phyloP scores from a whole-genome alignment of 2,329 filamentous ascomycete genomes.

The Colletotrichum eleusines region DNA sequence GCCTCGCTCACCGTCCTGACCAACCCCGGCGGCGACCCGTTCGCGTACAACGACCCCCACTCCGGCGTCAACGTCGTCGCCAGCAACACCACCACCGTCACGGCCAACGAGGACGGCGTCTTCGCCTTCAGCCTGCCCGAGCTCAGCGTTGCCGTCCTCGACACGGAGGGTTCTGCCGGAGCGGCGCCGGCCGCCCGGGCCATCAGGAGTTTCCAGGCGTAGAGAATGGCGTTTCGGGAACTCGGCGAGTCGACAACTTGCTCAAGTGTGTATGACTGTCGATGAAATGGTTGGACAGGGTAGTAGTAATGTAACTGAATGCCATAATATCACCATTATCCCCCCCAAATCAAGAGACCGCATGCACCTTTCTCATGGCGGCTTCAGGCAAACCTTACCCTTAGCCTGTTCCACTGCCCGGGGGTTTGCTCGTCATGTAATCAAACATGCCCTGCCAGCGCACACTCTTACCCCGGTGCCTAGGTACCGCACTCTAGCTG shows the following conservation, averaged over 20 bases:
- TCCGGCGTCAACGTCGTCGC: slow-evolving; percentile 63
- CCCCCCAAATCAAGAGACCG: background rate
- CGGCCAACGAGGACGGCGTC: slow-evolving; percentile 57
- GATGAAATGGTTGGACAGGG: too few relatives aligned
- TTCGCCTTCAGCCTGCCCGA: slow-evolving; percentile 67
- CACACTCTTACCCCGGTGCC: too few relatives aligned
- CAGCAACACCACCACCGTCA: slow-evolving; percentile 53
- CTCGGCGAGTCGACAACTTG: background rate
- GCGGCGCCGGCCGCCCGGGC: background rate
- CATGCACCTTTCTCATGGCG: background rate
- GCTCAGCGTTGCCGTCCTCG: slow-evolving; percentile 68
- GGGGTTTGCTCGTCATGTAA: too few relatives aligned
- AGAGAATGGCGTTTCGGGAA: background rate
- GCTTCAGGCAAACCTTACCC: background rate
- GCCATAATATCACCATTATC: background rate
- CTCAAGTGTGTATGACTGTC: background rate
- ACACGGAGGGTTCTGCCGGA: slow-evolving; percentile 49
- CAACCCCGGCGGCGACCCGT: slow-evolving; percentile 55
- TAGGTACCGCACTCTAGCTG: too few relatives aligned
- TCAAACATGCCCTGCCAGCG: too few relatives aligned
- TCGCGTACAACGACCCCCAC: slow-evolving; percentile 58
- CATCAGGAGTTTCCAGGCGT: slow-evolving; percentile 1
- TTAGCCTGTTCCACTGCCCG: background rate
- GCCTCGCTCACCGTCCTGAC: slow-evolving; percentile 61
- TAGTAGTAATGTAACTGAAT: background rate